Evolutionary conservation across 1,284 basidiomycete genomes (phyloP).

Genomic region (Flammula alnicola): DNA sequence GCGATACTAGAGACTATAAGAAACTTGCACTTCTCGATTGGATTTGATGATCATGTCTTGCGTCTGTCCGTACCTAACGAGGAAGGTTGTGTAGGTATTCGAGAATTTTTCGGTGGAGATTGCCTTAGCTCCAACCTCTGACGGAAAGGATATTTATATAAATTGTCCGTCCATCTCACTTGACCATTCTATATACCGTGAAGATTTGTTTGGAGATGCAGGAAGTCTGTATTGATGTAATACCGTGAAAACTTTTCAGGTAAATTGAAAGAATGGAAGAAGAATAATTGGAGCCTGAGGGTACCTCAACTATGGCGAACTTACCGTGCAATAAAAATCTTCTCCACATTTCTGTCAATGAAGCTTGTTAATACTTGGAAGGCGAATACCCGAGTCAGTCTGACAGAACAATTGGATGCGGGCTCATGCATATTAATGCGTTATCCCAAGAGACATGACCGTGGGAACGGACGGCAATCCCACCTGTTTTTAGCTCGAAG

Average conservation of each 20-base stretch:
- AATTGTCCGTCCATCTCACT: too few species aligned
- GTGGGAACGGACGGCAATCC: conserved; percentile 17
- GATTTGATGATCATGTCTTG: conserved; percentile 12
- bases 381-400: too few species aligned
- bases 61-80: not conserved
- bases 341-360: conserved; percentile 2
- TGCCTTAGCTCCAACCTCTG: too few species aligned
- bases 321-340: not conserved
- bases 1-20: conserved; percentile 3
- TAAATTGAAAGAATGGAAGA: not conserved
- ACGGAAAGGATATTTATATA: too few species aligned
- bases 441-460: conserved; percentile 20
- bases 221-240: too few species aligned
- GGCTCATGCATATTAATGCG: not conserved
- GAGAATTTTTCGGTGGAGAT: too few species aligned
- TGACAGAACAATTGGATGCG: not conserved
- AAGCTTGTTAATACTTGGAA: conserved; percentile 2
- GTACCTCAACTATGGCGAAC: not conserved
- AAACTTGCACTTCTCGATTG: conserved; percentile 7
- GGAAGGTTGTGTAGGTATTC: too few species aligned
- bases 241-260: too few species aligned
- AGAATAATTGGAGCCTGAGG: not conserved
- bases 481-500: conserved; percentile 1
- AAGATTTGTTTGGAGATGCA: too few species aligned
- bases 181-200: too few species aligned